phyloP scores from a whole-genome alignment of 2,329 filamentous ascomycete genomes.

The Pseudogymnoascus sp. region DNA sequence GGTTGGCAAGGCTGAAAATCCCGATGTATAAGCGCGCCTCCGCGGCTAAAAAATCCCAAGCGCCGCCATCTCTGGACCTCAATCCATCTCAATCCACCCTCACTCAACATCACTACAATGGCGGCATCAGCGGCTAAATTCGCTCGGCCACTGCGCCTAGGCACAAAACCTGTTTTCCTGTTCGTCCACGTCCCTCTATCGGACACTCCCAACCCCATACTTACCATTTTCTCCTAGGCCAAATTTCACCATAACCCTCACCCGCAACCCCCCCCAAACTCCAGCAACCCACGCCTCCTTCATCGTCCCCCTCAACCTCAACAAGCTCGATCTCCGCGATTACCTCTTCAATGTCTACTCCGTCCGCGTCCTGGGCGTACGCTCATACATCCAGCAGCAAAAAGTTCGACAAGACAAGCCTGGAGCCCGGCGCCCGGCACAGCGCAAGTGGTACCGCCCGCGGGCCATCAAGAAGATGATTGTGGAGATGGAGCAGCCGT shows the following conservation, averaged over 20 bases:
- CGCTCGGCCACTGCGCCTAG: conserved; percentile 15
- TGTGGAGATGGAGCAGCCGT: conserved; percentile 78
- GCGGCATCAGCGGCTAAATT: conserved; percentile 1
- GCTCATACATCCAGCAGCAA: conserved; percentile 71
- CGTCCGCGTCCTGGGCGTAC: conserved; percentile 64
- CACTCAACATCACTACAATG: conserved; percentile 4
- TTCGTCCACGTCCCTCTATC: conserved; percentile 23
- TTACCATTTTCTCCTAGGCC: conserved; percentile 47
- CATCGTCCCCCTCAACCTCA: conserved; percentile 82
- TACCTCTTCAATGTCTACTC: conserved; percentile 85
- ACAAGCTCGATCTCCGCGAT: conserved; percentile 93
- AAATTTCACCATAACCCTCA: conserved; percentile 70
- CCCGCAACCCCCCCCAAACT: conserved; percentile 58
- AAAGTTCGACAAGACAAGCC: conserved; percentile 47
- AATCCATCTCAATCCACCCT: conserved; percentile 1
- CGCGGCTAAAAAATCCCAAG: conserved; percentile 9
- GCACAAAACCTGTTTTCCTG: conserved; percentile 41
- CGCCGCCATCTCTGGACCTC: conserved; percentile 9
- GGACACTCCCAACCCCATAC: not conserved
- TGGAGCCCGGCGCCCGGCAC: conserved; percentile 32
- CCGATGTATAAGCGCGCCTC: not conserved
- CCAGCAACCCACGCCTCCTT: conserved; percentile 81
- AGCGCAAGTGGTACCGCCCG: conserved; percentile 60
- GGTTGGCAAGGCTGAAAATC: conserved; percentile 1
- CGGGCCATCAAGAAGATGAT: conserved; percentile 84